Conservation (phyloP, 306 rosid genomes). For the Malus asiatica region DNA sequence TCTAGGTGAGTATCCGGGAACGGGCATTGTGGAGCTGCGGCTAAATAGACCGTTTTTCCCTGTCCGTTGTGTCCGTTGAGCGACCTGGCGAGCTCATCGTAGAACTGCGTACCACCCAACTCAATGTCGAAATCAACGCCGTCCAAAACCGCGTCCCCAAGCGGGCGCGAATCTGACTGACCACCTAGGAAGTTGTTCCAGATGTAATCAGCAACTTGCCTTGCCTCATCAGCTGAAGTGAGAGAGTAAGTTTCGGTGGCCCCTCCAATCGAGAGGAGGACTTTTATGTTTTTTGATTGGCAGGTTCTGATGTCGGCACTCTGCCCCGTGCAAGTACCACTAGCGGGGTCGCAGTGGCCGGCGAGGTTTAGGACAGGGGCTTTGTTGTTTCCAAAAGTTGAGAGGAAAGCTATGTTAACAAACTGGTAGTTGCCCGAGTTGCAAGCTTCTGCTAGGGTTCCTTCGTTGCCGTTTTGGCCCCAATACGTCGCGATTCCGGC, state of each 20-base stretch:
- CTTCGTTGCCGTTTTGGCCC: conserved; percentile 52
- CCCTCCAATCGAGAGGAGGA: conserved; percentile 63
- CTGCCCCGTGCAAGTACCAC: conserved; percentile 18
- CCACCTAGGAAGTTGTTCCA: conserved; percentile 62
- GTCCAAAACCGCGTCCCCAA: conserved; percentile 44
- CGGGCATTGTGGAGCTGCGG: conserved; percentile 65
- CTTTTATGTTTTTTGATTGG: conserved; percentile 39
- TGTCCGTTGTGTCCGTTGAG: conserved; percentile 18
- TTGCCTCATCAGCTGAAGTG: conserved; percentile 37
- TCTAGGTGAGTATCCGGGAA: conserved; percentile 38
- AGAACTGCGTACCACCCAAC: conserved; percentile 12
- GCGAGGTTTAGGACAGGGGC: conserved; percentile 37
- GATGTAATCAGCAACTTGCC: conserved; percentile 27
- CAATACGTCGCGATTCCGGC: conserved; percentile 51
- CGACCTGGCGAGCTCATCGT: conserved; percentile 35
- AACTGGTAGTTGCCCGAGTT: conserved; percentile 48
- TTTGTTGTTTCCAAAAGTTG: conserved; percentile 39
- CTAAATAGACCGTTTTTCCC: conserved; percentile 16
- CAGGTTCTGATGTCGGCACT: conserved; percentile 35
- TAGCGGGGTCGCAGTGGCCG: conserved; percentile 27
- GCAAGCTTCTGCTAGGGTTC: conserved; percentile 42
- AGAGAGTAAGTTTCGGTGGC: conserved; percentile 29
- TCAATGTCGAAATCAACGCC: conserved; percentile 64
- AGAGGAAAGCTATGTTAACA: conserved; percentile 52
- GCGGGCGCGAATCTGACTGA: conserved; percentile 31